These are phyloP conservation scores for Styphnolobium japonicum DNA, from an alignment of 306 rosid species.

Conservation along the genomic window DNA sequence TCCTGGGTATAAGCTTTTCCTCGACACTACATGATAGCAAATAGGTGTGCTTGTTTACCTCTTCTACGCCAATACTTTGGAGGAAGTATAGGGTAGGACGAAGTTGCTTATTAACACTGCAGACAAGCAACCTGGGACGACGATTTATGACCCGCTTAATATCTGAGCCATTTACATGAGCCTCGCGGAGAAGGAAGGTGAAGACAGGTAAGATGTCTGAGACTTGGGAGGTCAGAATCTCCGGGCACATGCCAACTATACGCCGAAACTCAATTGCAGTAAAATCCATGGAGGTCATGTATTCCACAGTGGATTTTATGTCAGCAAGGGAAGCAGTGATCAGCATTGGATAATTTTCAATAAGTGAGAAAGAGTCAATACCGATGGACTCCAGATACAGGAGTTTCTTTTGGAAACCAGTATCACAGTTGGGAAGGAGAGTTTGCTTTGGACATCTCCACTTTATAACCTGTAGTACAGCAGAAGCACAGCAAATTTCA, in stretches of 20 bases:
- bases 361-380: slow-evolving; percentile 67
- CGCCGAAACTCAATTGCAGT: slow-evolving; percentile 60
- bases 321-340: slow-evolving; percentile 53
- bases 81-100: slow-evolving; percentile 94
- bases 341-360: slow-evolving; percentile 62
- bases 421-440: slow-evolving; percentile 23
- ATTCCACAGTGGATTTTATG: slow-evolving; percentile 63
- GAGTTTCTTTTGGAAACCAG: slow-evolving; percentile 58
- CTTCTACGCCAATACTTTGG: slow-evolving; percentile 74
- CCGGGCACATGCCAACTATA: slow-evolving; percentile 76
- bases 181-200: slow-evolving; percentile 81
- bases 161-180: slow-evolving; percentile 48
- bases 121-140: slow-evolving; percentile 77
- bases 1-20: slow-evolving; percentile 69
- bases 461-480: slow-evolving; percentile 40
- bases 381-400: slow-evolving; percentile 85
- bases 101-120: slow-evolving; percentile 62
- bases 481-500: slow-evolving; percentile 18
- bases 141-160: slow-evolving; percentile 65
- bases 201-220: slow-evolving; percentile 59
- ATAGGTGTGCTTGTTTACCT: slow-evolving; percentile 62
- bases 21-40: slow-evolving; percentile 80
- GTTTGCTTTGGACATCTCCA: slow-evolving; percentile 51
- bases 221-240: slow-evolving; percentile 59
- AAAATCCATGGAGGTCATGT: slow-evolving; percentile 57